phyloP scores from a whole-genome alignment of 768 basidiomycete genomes.

The Clathrus columnatus region DNA sequence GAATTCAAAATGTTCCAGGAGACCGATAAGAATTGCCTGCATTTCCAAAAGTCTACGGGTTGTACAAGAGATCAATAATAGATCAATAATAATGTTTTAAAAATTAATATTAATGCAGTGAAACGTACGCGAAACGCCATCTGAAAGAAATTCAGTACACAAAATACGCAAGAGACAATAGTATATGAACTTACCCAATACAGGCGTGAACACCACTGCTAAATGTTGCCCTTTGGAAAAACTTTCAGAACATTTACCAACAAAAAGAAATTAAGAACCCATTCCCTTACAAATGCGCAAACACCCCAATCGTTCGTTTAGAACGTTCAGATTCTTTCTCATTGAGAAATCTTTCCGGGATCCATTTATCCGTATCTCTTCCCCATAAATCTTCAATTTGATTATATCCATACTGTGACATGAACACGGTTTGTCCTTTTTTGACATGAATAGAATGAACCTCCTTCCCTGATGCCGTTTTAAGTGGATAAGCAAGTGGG shows the following conservation, averaged over 20 bases:
- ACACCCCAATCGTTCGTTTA: not conserved
- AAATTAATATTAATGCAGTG: too few relatives aligned
- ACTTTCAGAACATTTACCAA: not conserved
- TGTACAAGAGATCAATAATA: too few relatives aligned
- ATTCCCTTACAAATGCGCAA: constrained; percentile 2
- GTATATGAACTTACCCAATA: not conserved
- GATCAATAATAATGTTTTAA: too few relatives aligned
- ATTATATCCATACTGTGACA: constrained; percentile 41
- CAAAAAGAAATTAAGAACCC: not conserved
- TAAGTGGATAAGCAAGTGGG: constrained; percentile 29
- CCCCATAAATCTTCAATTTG: constrained; percentile 45
- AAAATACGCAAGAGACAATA: not conserved
- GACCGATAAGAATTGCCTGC: constrained; percentile 26
- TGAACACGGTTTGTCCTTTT: constrained; percentile 38
- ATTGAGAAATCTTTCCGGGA: constrained; percentile 34
- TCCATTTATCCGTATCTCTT: constrained; percentile 38
- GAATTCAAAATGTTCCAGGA: constrained; percentile 29
- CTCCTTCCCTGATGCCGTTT: constrained; percentile 18
- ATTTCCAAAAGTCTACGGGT: constrained; percentile 23
- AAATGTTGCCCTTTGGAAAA: not conserved
- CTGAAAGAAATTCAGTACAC: not conserved
- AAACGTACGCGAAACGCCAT: constrained; percentile 7
- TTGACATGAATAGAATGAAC: constrained; percentile 33
- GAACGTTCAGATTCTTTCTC: not conserved
- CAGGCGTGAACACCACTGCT: constrained; percentile 7